Conservation (phyloP, 2,329 filamentous ascomycete genomes). For the Mycosphaerella sp. region DNA sequence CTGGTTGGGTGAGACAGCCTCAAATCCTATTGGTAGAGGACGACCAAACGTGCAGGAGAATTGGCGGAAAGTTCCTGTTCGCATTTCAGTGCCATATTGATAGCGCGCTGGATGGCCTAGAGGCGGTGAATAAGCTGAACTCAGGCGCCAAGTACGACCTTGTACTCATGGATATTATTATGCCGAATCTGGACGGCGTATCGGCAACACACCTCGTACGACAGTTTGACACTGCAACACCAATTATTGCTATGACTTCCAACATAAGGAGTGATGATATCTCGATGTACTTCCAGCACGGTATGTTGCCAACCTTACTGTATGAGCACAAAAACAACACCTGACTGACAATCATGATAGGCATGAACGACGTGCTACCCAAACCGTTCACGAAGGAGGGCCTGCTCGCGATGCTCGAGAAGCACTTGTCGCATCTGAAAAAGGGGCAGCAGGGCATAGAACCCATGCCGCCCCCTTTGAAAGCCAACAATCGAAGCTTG, state of each 20-base stretch:
- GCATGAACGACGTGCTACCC: slow-evolving; percentile 95
- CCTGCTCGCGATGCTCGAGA: slow-evolving; percentile 72
- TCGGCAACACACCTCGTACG: slow-evolving; percentile 91
- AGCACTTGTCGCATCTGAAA: slow-evolving; percentile 77
- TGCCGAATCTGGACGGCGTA: slow-evolving; percentile 92
- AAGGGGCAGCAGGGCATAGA: slow-evolving; percentile 43
- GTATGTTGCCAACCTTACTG: slow-evolving; percentile 47
- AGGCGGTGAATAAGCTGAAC: slow-evolving; percentile 83
- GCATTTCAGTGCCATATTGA: slow-evolving; percentile 60
- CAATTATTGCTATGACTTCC: slow-evolving; percentile 97
- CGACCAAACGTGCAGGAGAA: slow-evolving; percentile 59
- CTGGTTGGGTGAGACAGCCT: slow-evolving; percentile 61
- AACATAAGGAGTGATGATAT: slow-evolving; percentile 97
- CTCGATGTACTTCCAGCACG: slow-evolving; percentile 93
- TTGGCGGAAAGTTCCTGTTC: slow-evolving; percentile 60
- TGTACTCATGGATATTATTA: slow-evolving; percentile 64
- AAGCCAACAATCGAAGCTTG: slow-evolving; percentile 49
- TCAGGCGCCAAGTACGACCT: slow-evolving; percentile 58
- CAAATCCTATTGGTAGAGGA: slow-evolving; percentile 87
- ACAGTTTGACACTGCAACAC: slow-evolving; percentile 71
- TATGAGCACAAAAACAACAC: neutral
- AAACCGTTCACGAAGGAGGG: slow-evolving; percentile 92
- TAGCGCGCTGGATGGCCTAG: slow-evolving; percentile 72
- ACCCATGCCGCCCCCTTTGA: slow-evolving; percentile 48
- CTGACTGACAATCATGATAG: slow-evolving; percentile 41